Conservation (phyloP, 331 rosid genomes). For the Malus hybrid region DNA sequence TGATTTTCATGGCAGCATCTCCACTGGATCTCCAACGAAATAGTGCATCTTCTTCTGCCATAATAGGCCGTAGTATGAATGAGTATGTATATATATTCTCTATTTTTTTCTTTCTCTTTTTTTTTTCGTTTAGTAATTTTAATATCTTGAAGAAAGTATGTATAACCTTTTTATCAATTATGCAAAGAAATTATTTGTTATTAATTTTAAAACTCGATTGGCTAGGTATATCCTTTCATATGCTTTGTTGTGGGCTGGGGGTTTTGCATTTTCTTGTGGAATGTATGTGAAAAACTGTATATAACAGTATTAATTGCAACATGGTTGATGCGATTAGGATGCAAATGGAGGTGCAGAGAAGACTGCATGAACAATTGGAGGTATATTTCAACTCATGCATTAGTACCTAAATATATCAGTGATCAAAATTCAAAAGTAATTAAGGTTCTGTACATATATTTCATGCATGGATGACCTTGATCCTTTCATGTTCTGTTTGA, state of each 20-base stretch:
- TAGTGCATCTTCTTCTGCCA: constrained; percentile 73
- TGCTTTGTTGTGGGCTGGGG: constrained; percentile 14
- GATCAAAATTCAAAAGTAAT: background rate
- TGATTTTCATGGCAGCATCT: constrained; percentile 45
- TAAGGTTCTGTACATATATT: background rate
- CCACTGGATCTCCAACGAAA: constrained; percentile 82
- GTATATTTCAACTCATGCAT: constrained; percentile 21
- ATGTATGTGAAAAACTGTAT: constrained; percentile 32
- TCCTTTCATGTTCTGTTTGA: too few relatives aligned
- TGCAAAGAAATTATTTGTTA: background rate
- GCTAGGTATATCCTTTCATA: background rate
- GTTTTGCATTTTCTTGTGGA: constrained; percentile 30
- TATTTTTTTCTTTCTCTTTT: background rate
- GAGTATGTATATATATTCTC: constrained; percentile 44
- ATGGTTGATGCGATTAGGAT: constrained; percentile 80
- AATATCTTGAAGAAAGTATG: background rate
- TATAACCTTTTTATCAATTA: background rate
- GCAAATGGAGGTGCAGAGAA: constrained; percentile 99
- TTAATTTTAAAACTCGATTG: background rate
- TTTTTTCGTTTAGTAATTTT: background rate
- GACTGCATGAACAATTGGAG: constrained; percentile 95
- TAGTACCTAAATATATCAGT: background rate
- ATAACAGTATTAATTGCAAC: constrained; percentile 43
- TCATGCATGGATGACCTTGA: background rate
- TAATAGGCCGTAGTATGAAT: constrained; percentile 91